Percentiles rank a stretch among this genome's conserved stretches.
Conservation (phyloP, 208 protist genomes). For the Crithidia expoeki region DNA sequence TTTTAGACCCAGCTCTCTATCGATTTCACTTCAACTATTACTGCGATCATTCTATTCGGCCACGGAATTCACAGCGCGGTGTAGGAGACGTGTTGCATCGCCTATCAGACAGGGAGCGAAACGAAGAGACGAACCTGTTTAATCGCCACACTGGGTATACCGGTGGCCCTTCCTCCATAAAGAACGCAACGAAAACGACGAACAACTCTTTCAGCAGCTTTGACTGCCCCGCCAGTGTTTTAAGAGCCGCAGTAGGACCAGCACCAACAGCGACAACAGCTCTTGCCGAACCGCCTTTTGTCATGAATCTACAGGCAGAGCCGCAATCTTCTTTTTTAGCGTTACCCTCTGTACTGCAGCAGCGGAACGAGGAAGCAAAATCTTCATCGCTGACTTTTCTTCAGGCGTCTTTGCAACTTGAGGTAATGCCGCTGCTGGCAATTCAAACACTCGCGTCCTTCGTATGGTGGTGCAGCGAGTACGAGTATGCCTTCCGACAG, state of each 20-base stretch:
- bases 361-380: background rate
- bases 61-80: no score
- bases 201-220: constrained; percentile 1
- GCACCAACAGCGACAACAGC: background rate
- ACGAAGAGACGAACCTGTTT: no score
- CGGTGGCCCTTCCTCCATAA: no score
- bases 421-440: constrained; percentile 8
- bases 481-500: background rate
- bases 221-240: background rate
- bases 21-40: constrained; percentile 29
- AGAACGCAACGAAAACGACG: no score
- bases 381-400: background rate
- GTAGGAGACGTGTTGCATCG: no score
- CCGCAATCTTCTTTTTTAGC: no score
- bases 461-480: constrained; percentile 9
- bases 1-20: constrained; percentile 16
- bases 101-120: no score
- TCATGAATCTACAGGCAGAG: no score
- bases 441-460: background rate
- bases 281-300: background rate
- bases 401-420: background rate
- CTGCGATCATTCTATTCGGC: background rate
- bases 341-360: no score
- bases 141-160: no score
- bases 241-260: background rate